A percentile compares a stretch with the other conserved stretches of the same genome.
These are phyloP conservation scores for Chrysanthemum seticuspe DNA, from an alignment of 129 eudicot genomes.

Conservation along the genomic window DNA sequence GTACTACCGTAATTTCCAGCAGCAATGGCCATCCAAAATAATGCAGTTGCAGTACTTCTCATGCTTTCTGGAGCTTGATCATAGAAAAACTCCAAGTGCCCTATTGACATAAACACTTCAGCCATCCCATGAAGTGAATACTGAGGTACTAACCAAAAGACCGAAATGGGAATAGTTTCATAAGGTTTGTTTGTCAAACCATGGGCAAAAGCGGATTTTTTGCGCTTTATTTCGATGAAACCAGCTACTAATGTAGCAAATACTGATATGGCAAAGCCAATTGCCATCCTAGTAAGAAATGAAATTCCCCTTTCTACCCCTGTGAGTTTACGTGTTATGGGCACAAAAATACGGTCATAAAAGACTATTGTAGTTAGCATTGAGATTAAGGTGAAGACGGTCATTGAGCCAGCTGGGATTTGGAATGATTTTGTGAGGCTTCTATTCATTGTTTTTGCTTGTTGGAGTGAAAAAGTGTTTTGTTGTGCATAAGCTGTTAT, in stretches of 20 bases:
- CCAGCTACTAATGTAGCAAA: constrained; percentile 84
- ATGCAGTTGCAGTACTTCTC: constrained; percentile 81
- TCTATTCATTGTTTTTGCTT: constrained; percentile 82
- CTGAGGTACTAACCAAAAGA: constrained; percentile 30
- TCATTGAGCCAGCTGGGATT: constrained; percentile 88
- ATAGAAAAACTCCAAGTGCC: constrained; percentile 86
- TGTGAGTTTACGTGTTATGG: constrained; percentile 50
- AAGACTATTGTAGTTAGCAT: constrained; percentile 67
- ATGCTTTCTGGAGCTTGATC: constrained; percentile 95
- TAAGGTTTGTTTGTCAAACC: constrained; percentile 48
- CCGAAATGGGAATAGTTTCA: constrained; percentile 56
- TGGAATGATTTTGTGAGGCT: constrained; percentile 65
- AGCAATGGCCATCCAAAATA: constrained; percentile 81
- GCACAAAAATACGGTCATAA: constrained; percentile 73
- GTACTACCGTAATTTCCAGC: constrained; percentile 82
- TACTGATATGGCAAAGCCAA: constrained; percentile 69
- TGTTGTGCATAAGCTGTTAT: constrained; percentile 85
- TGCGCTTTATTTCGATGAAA: constrained; percentile 64
- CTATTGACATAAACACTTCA: constrained; percentile 88
- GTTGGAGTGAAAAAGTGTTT: constrained; percentile 78
- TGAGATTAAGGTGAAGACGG: constrained; percentile 64
- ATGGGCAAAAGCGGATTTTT: constrained; percentile 44
- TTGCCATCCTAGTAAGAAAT: constrained; percentile 74
- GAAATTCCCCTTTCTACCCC: constrained; percentile 80
- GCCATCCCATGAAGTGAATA: constrained; percentile 83